Base-by-base conservation (phyloP, 73 alveolate species). In the Paramecium primaurelia region DNA sequence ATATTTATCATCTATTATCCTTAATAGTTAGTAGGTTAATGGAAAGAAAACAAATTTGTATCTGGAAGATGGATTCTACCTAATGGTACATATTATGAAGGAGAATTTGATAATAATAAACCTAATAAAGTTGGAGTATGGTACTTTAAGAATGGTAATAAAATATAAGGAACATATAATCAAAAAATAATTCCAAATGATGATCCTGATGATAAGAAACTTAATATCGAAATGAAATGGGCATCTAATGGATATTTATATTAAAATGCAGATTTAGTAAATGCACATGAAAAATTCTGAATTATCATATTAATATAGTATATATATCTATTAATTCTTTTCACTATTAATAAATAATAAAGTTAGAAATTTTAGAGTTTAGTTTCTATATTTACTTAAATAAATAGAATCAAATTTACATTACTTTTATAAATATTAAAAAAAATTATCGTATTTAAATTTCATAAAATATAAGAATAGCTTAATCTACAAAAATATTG, bases 51-150 rank as follows among this genome's bases (percentile, higher is more conserved):
- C 20, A 93, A 88, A 77, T 59, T 96, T 26, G 92, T 77, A 32
- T 71, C 87, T 11, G 99, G 99, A 9, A 96, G 93, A 93, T 97
- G 99, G 99, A 92, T 93, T 20, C 94, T 96, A 51, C 99, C 99
- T 2, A 98, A 97, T 93, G 99, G 99, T 20, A 97, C 96, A 47
- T 95, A 84, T 86, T 98, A 93, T 84, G 98, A 96, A 93, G 99
- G 99, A 32, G 93, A 88, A 28, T 98, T 97, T 92, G 99, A 93
- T 14, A 96, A 97, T 93, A 97, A 98, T 93, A 97, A 96, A 86
- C 99, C 99, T 26, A 94, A 95, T 92, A 99, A 99, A 51, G 92
- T 45, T 44, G 98, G 99, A 14, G 71, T 91, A 71, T 97, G 99
- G 99, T 96, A 96, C 45, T 97, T 96, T 88, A 94, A 96, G 28